Conservation (phyloP, 306 rosid species). For the Pterocarpus santalinus region DNA sequence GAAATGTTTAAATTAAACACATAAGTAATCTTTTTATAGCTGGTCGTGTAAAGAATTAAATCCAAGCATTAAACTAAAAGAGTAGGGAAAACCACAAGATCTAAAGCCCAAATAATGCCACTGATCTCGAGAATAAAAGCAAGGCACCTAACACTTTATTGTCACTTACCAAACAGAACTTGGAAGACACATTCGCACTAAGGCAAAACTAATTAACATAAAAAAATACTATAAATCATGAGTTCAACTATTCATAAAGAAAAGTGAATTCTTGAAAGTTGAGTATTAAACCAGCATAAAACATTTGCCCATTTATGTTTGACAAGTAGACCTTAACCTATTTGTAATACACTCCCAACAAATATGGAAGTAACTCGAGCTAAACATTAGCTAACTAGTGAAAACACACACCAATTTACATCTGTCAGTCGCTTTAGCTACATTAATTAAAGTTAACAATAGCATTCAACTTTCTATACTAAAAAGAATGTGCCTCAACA, state of each 20-base stretch:
- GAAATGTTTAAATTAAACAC: too few species aligned
- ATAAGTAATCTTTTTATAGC: too few species aligned
- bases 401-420: constrained; percentile 5
- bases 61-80: too few species aligned
- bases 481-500: constrained; percentile 22
- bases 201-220: too few species aligned
- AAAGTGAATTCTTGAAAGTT: not conserved
- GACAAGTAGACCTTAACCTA: not conserved
- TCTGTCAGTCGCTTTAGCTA: constrained; percentile 21
- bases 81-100: too few species aligned
- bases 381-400: constrained; percentile 2
- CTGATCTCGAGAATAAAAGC: too few species aligned
- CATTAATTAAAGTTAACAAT: constrained; percentile 6
- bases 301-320: not conserved
- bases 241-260: not conserved
- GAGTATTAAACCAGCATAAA: constrained; percentile 8
- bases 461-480: constrained; percentile 15
- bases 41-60: too few species aligned
- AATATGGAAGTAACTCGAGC: constrained; percentile 13
- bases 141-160: too few species aligned
- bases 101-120: too few species aligned
- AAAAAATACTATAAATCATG: not conserved
- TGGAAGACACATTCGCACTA: too few species aligned
- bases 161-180: too few species aligned
- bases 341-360: constrained; percentile 2